Conservation (phyloP, 768 basidiomycete species). For the Suillus occidentalis region DNA sequence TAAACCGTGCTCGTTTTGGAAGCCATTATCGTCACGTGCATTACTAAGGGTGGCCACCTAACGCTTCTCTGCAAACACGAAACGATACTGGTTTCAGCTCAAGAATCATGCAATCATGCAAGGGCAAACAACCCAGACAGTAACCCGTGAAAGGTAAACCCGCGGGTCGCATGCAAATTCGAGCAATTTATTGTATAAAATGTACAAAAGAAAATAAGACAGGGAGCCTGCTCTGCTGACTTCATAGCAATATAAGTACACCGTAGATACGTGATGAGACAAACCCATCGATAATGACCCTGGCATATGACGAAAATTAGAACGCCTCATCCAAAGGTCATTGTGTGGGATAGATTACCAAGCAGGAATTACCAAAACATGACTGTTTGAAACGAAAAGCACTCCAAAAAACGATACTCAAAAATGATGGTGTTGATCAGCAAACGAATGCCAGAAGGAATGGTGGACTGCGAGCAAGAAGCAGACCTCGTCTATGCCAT, state of each 20-base stretch:
- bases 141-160: too few relatives aligned
- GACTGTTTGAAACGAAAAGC: background rate
- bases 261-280: background rate
- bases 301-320: background rate
- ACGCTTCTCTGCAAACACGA: too few relatives aligned
- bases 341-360: background rate
- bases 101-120: too few relatives aligned
- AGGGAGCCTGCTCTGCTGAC: background rate
- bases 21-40: too few relatives aligned
- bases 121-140: too few relatives aligned
- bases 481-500: background rate
- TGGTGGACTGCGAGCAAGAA: background rate
- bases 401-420: too few relatives aligned
- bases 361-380: background rate
- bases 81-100: too few relatives aligned
- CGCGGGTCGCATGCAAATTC: too few relatives aligned
- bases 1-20: too few relatives aligned
- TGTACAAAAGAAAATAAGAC: background rate
- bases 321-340: background rate
- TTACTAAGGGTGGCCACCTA: too few relatives aligned
- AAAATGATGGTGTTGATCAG: background rate
- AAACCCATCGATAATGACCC: background rate
- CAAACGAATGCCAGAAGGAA: background rate
- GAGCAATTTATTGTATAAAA: too few relatives aligned
- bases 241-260: background rate